phyloP scores from a whole-genome alignment of 441 rosid species.

The Populus hybrid region DNA sequence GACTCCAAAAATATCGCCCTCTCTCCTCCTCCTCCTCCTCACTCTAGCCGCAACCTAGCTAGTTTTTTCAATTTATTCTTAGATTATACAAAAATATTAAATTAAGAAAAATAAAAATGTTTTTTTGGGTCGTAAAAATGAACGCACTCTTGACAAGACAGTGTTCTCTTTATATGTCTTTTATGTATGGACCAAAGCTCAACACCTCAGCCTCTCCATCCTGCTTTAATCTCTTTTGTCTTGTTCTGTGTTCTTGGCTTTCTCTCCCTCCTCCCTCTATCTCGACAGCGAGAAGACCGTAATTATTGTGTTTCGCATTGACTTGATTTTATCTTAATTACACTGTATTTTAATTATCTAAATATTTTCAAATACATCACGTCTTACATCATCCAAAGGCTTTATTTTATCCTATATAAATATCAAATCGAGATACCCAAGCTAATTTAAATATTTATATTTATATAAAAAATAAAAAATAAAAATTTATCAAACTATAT shows the following conservation, averaged over 20 bases:
- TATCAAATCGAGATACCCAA: no score
- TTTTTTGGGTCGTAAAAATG: neutral
- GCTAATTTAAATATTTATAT: fast-evolving
- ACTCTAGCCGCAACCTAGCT: neutral
- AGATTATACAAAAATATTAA: no score
- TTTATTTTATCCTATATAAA: no score
- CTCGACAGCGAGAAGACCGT: no score
- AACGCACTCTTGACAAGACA: neutral
- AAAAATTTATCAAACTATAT: no score
- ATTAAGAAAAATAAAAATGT: neutral
- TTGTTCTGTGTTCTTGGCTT: slow-evolving; percentile 6
- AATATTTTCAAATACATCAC: no score
- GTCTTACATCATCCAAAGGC: no score
- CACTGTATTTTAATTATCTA: no score
- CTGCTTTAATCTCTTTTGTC: neutral
- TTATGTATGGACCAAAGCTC: slow-evolving; percentile 9
- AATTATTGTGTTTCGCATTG: no score
- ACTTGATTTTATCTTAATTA: neutral
- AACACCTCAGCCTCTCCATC: neutral
- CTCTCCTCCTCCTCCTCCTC: neutral
- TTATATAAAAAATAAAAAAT: no score
- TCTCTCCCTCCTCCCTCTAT: neutral
- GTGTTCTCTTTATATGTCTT: neutral
- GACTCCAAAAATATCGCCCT: neutral
- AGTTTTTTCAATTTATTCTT: no score